Evolutionary conservation across 495 filamentous ascomycete species (phyloP), one percentile per base, ranked within the genome.

Genomic region (Penicillium lagena): DNA sequence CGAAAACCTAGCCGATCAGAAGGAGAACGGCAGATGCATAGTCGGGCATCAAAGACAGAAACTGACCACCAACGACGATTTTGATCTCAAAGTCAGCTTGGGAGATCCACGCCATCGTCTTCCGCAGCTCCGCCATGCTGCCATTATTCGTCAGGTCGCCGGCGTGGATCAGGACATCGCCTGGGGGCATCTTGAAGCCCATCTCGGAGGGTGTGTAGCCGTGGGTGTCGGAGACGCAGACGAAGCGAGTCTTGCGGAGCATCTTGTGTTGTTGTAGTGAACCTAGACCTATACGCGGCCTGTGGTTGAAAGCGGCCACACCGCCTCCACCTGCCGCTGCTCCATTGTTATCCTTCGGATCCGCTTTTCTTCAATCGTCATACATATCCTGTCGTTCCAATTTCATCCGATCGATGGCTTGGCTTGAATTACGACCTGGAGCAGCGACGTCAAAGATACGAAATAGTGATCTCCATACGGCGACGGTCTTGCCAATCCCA

Each of bases 211-310:
- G 78, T 7, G 67, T 68, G 40, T 77, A 68, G 49, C 71, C 76
- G 53, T 83, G 78, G 4, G 79, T 83, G 49, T 82, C 79, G 5
- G 79, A 82, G 41, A 82, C 65, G 62, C 77, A 81, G 39, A 81
- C 75, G 32, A 82, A 71, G 28, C 79, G 71, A 34, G 75, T 76
- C 46, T 70, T 82, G 13, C 65, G 73, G 31, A 39, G 44, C 60
- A 64, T 64, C 22, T 22, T 22, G 22, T 22, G 22, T 22, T 22
- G 22, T 22, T 22, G 22, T 22, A 22, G 22, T 22, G 22, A 22
- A 22, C 22, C 3, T 2, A 17, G 15, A 22, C 3, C 22, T 22
- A 22, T 22, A 22, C 22, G 3, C 22, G 3, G 22, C 22, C 22
- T 22, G 22, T 22, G 22, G 22, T 2, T 2, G 22, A 22, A 22